These are phyloP conservation scores for Syzygium jambos DNA, from an alignment of 345 rosid species.

Conservation along the genomic window DNA sequence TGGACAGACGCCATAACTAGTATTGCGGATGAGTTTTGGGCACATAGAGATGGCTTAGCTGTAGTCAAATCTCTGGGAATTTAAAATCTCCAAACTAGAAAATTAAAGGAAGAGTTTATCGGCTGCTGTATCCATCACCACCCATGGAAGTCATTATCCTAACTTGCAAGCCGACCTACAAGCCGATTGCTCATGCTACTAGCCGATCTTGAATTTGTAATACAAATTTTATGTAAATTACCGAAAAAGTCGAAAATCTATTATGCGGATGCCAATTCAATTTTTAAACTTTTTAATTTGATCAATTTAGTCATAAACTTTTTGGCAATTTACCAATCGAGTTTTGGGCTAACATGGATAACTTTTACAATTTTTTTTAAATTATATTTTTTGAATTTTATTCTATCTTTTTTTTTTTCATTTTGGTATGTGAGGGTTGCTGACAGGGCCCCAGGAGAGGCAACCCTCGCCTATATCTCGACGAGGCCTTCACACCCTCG, in stretches of 20 bases:
- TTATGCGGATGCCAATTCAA: fast-evolving
- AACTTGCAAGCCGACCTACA: neutral
- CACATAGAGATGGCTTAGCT: neutral
- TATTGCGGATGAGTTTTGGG: neutral
- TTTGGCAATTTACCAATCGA: neutral
- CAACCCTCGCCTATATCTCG: neutral
- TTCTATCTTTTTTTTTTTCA: too few species aligned
- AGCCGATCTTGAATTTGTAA: neutral
- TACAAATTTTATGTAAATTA: neutral
- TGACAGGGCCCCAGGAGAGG: too few species aligned
- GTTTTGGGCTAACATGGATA: neutral
- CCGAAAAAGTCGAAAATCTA: too few species aligned
- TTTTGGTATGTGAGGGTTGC: too few species aligned
- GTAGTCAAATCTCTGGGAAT: neutral
- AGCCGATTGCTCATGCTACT: fast-evolving
- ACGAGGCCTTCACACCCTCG: neutral
- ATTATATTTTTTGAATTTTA: too few species aligned
- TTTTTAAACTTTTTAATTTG: too few species aligned
- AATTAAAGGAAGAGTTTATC: neutral
- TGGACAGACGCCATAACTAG: neutral
- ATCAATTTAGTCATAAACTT: neutral
- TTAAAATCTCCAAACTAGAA: neutral
- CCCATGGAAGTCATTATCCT: too few species aligned
- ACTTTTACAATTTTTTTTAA: neutral
- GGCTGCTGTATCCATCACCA: neutral